Evolutionary conservation across 805 yeast genomes (phyloP), one percentile per base, ranked within the genome.

Genomic region (Grigorovia yakushimaensis): DNA sequence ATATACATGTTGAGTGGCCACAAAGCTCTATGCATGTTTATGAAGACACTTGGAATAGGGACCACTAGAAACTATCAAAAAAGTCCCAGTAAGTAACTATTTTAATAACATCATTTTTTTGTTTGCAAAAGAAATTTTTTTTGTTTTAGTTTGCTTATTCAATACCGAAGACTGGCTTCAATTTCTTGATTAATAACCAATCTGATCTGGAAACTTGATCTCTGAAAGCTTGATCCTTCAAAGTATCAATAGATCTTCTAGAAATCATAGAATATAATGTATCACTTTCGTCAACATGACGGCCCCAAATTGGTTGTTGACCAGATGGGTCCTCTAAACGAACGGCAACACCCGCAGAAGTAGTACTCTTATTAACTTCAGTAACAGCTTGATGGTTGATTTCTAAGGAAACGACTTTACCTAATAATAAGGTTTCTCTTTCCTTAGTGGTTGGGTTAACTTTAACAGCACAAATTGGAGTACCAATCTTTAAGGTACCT

Each of bases 271-370:
- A 91, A 70, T 89, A 93, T 63, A 93, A 73, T 42, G 78, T 75
- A 67, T 93, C 99, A 49, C 79, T 73, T 70, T 93, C 99, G 67
- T 88, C 96, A 57, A 93, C 94, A 64, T 93, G 99, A 73, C 98
- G 87, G 53, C 99, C 99, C 98, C 98, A 93, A 13, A 87, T 82
- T 47, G 98, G 98, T 71, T 88, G 96, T 54, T 86, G 91, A 49
- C 84, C 75, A 41, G 95, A 84, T 54, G 95, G 89, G 59, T 87
- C 84, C 48, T 93, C 98, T 61, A 93, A 76, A 74, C 98, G 82
- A 84, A 93, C 86, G 52, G 99, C 98, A 53, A 91, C 98, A 78
- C 99, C 99, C 23, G 96, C 97, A 57, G 84, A 78, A 11, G 98
- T 87, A 69, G 86, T 95, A 42, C 97, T 96, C 76, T 87, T 93